Conservation (phyloP, 129 eudicot genomes). For the Lactuca sativa region DNA sequence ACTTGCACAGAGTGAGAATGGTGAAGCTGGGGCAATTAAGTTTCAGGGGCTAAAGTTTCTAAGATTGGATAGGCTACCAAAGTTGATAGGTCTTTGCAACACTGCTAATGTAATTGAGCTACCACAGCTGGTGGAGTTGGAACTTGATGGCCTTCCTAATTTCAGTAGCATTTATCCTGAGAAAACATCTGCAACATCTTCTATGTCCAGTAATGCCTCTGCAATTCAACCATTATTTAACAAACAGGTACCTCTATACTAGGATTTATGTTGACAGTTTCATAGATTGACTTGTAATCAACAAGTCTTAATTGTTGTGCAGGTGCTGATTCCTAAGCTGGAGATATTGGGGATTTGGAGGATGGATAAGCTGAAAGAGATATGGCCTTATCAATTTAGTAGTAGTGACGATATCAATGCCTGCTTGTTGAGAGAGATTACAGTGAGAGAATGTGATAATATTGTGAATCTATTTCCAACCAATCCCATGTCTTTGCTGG, state of each 20-base stretch:
- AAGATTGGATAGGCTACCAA: not conserved
- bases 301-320: not conserved
- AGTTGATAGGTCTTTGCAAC: conserved; percentile 1
- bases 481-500: not conserved
- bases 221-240: not conserved
- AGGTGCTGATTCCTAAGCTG: not conserved
- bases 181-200: no score
- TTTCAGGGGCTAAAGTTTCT: conserved; percentile 3
- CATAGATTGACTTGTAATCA: no score
- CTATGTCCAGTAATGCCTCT: not conserved
- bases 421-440: not conserved
- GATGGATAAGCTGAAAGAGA: not conserved
- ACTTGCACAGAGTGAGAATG: not conserved
- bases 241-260: not conserved
- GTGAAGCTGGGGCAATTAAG: not conserved
- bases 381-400: no score
- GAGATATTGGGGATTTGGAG: not conserved
- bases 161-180: conserved; percentile 15
- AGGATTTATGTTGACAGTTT: no score
- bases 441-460: not conserved
- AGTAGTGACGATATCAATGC: not conserved
- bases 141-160: conserved; percentile 8
- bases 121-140: conserved; percentile 2
- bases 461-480: not conserved
- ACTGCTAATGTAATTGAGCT: not conserved